Conservation (phyloP, 495 filamentous ascomycete species). For the Aspergillus coremiiformis region DNA sequence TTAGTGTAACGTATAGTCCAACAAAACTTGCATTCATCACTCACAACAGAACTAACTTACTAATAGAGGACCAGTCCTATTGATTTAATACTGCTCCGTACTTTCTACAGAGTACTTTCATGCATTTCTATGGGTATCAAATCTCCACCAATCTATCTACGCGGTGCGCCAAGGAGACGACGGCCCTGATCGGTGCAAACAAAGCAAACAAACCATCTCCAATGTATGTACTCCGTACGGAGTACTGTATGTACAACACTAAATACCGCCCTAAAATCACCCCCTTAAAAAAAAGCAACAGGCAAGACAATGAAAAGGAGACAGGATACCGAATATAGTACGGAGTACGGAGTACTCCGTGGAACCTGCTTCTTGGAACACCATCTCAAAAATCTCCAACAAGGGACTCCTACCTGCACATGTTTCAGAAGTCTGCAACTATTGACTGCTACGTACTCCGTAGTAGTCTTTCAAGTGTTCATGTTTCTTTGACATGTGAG, state of each 20-base stretch:
- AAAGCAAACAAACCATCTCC: not conserved
- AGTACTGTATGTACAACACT: not conserved
- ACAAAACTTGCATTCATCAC: too few species aligned
- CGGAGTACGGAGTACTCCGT: not conserved
- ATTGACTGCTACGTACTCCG: too few species aligned
- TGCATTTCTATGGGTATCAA: not conserved
- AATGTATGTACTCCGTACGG: too few species aligned
- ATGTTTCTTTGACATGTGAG: slow-evolving; percentile 2
- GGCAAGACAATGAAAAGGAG: not conserved
- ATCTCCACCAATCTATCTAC: not conserved
- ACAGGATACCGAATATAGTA: not conserved
- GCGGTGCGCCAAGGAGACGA: not conserved
- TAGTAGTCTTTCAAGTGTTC: not conserved
- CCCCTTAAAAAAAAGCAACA: not conserved
- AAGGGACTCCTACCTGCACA: not conserved
- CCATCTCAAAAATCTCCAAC: too few species aligned
- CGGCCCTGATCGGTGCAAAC: not conserved
- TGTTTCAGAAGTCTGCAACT: slow-evolving; percentile 1
- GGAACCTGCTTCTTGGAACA: not conserved
- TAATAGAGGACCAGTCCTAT: too few species aligned
- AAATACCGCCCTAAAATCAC: not conserved
- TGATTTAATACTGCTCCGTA: not conserved
- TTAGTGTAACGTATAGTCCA: too few species aligned
- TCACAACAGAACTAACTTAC: too few species aligned
- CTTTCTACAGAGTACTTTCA: too few species aligned